Conservation (phyloP, 2,329 filamentous ascomycete species). For the Colletotrichum theobromicola region DNA sequence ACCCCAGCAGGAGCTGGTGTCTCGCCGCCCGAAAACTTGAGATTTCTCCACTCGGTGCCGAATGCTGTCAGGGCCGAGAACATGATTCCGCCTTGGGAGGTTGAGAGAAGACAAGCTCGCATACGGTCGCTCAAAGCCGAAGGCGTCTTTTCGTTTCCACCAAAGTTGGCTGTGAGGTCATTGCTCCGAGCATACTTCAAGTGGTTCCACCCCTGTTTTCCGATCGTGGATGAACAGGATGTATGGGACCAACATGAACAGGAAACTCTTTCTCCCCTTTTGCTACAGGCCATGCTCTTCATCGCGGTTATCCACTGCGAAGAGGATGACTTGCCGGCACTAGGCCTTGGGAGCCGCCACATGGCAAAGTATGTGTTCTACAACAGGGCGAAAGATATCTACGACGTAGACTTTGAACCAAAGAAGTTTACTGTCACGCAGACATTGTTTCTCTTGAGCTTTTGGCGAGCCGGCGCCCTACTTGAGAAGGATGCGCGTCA, state of each 20-base stretch:
- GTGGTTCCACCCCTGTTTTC: not conserved
- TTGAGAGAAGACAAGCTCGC: not conserved
- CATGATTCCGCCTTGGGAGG: not conserved
- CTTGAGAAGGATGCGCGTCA: slow-evolving; percentile 52
- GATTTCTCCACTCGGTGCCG: not conserved
- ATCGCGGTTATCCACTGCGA: not conserved
- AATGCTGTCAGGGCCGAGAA: not conserved
- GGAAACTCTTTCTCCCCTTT: not conserved
- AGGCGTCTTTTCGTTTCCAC: not conserved
- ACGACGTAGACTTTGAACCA: not conserved
- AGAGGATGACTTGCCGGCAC: not conserved
- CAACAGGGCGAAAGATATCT: not conserved
- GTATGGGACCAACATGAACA: rapidly evolving
- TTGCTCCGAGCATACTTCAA: not conserved
- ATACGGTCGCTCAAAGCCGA: not conserved
- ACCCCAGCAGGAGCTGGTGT: not conserved
- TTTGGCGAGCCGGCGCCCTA: slow-evolving; percentile 50
- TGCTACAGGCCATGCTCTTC: not conserved
- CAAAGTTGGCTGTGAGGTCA: not conserved
- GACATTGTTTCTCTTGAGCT: not conserved
- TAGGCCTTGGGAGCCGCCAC: not conserved
- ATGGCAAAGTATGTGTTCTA: not conserved
- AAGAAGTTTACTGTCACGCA: not conserved
- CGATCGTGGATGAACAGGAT: not conserved
- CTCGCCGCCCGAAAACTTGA: not conserved